These are phyloP conservation scores for Starmerella gropengiesseri DNA, from an alignment of 805 yeast genomes.

Conservation along the genomic window DNA sequence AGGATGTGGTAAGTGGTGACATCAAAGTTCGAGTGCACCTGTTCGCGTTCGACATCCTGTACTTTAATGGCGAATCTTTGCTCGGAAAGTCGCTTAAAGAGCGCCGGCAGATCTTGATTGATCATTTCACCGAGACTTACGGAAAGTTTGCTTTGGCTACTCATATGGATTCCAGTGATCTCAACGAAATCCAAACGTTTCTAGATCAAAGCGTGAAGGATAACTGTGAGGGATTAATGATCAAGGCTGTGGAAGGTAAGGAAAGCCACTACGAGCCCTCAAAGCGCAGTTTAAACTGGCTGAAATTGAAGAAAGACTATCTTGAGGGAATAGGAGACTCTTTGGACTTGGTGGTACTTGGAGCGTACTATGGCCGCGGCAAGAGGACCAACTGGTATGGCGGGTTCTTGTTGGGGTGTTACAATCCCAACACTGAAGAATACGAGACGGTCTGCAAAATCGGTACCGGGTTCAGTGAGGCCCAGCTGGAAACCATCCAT, in stretches of 20 bases:
- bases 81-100: slow-evolving; percentile 57
- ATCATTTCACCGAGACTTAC: slow-evolving; percentile 46
- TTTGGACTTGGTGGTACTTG: slow-evolving; percentile 81
- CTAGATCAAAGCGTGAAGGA: slow-evolving; percentile 82
- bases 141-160: slow-evolving; percentile 82
- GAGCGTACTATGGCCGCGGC: slow-evolving; percentile 89
- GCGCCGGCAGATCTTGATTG: slow-evolving; percentile 51
- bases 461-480: slow-evolving; percentile 95
- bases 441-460: slow-evolving; percentile 92
- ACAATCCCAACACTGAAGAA: slow-evolving; percentile 83
- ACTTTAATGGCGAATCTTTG: slow-evolving; percentile 59
- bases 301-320: slow-evolving; percentile 89
- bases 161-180: slow-evolving; percentile 53
- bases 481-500: slow-evolving; percentile 50
- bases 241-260: slow-evolving; percentile 68
- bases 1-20: slow-evolving; percentile 77
- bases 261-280: slow-evolving; percentile 89
- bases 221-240: slow-evolving; percentile 93
- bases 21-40: slow-evolving; percentile 85
- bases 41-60: slow-evolving; percentile 81
- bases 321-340: slow-evolving; percentile 94
- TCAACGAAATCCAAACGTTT: slow-evolving; percentile 66
- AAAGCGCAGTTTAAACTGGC: slow-evolving; percentile 89
- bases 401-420: slow-evolving; percentile 83
- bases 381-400: slow-evolving; percentile 93